Percentiles rank a stretch among this genome's conserved stretches.
Conservation (phyloP, 345 rosid species). For the Erucastrum elatum region DNA sequence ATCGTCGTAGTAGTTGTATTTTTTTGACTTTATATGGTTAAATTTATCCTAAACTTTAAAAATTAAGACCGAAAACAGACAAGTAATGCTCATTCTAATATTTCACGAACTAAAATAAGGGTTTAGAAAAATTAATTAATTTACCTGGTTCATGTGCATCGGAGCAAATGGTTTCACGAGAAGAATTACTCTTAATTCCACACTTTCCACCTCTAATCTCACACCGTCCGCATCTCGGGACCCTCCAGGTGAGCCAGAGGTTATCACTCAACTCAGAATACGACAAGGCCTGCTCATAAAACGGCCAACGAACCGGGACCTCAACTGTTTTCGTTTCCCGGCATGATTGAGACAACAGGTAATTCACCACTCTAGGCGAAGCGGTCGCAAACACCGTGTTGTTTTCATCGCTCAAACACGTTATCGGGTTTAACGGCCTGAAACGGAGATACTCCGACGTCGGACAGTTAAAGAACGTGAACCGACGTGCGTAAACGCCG, state of each 20-base stretch:
- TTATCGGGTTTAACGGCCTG: constrained; percentile 50
- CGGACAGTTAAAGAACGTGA: constrained; percentile 65
- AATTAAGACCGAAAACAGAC: background rate
- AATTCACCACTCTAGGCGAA: constrained; percentile 20
- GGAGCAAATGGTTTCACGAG: constrained; percentile 45
- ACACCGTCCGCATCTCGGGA: constrained; percentile 54
- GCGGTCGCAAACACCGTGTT: constrained; percentile 67
- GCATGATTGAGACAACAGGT: constrained; percentile 46
- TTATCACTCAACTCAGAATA: constrained; percentile 36
- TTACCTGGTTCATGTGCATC: constrained; percentile 48
- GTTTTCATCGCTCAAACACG: constrained; percentile 53
- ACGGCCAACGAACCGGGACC: constrained; percentile 60
- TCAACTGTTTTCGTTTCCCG: constrained; percentile 27
- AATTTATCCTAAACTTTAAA: background rate
- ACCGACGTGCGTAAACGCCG: constrained; percentile 44
- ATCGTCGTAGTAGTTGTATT: constrained; percentile 10
- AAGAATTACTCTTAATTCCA: constrained; percentile 53
- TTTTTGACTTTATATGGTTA: background rate
- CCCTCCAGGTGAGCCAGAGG: constrained; percentile 42
- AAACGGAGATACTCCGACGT: constrained; percentile 29
- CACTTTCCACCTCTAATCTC: constrained; percentile 61
- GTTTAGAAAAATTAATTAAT: background rate
- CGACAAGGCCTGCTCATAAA: constrained; percentile 42
- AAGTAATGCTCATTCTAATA: background rate
- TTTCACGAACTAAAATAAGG: background rate